A percentile compares a stretch with the other conserved stretches of the same genome.
These are phyloP conservation scores for Coniochaeta prunicola DNA, from an alignment of 2,329 filamentous ascomycete genomes.

Conservation along the genomic window DNA sequence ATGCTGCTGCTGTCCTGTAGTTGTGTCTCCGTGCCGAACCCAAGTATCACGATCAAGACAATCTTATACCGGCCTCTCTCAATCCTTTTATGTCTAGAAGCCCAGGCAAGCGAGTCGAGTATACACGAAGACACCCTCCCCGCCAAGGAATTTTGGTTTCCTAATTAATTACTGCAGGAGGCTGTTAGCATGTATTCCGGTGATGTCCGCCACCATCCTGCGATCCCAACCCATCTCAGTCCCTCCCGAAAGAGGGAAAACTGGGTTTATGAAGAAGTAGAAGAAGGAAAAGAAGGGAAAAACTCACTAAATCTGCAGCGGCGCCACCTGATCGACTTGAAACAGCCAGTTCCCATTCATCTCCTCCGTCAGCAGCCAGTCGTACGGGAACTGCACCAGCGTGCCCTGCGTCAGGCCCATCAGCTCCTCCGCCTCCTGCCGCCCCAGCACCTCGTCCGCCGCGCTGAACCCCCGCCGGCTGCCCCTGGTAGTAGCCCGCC, in stretches of 20 bases:
- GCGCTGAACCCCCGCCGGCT: conserved; percentile 57
- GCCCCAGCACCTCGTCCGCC: conserved; percentile 68
- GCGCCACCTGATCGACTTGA: conserved; percentile 91
- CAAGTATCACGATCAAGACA: not conserved
- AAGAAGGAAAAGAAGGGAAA: not conserved
- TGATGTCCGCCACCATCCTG: not conserved
- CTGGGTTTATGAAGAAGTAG: no score
- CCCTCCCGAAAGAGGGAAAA: no score
- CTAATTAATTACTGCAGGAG: not conserved
- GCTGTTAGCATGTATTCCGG: not conserved
- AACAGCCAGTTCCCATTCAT: conserved; percentile 94
- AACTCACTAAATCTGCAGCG: conserved; percentile 91
- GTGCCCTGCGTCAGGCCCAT: conserved; percentile 79
- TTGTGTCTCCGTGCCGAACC: not conserved
- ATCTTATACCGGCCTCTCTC: not conserved
- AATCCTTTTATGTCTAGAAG: not conserved
- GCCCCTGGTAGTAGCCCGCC: conserved; percentile 63
- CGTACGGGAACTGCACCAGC: conserved; percentile 87
- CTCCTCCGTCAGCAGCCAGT: conserved; percentile 91
- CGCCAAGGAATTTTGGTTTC: not conserved
- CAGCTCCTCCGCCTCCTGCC: conserved; percentile 72
- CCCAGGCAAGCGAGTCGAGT: not conserved
- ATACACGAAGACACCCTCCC: not conserved
- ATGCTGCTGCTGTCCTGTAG: not conserved
- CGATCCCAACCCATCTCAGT: no score